Base-by-base conservation (phyloP, 208 protist species). In the Trypanosomatidae sp. region DNA sequence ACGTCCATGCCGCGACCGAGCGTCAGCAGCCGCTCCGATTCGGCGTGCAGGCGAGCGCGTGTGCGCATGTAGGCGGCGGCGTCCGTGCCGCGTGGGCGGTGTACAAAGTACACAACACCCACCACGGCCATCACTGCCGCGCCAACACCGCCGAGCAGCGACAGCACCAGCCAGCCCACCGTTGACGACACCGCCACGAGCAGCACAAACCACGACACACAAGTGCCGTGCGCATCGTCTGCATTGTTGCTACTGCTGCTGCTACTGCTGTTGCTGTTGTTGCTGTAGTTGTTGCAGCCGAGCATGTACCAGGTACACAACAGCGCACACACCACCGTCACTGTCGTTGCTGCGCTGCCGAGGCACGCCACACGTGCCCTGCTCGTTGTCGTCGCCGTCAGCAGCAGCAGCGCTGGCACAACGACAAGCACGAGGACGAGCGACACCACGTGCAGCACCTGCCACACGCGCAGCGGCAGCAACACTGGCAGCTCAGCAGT, bases 121-220 rank as follows among this genome's bases (percentile, higher is more conserved):
- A 88, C 76, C 22, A 96, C 55, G 16, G 95, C 94, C 2, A 97
- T 62, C 8, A 88, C 79, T 1, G 72, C 61, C 6, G 97, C 47
- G 3, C 95, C 95, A 3, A 97, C 81, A 25, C 91, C 90, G 25
- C 84, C 92, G 45, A 98, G 97, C 19, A 96, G 2, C 13, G 76
- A 71, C 46, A 97, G 77, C 26, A 94, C 50, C 19, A 89, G 28
- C 81, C 82, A 96, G 21, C 88, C 88, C 47, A 87, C 40, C 16
- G 60, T 65, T 21, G 70, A 59, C 6, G 68, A 35, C 19, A 90
- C 43, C 10, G 61, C 78, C 4, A 90, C 59, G 27, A 88, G 57
- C 47, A 80, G 86, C n/a, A 79, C 63, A 24, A 82, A 68, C 2
- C 66, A 48, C 18, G 72, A 52, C 3, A 80, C 62, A 25, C 30